A percentile compares a stretch with the other conserved stretches of the same genome.
Conservation (phyloP, 169 alveolate species). For the Plasmodium gaboni region DNA sequence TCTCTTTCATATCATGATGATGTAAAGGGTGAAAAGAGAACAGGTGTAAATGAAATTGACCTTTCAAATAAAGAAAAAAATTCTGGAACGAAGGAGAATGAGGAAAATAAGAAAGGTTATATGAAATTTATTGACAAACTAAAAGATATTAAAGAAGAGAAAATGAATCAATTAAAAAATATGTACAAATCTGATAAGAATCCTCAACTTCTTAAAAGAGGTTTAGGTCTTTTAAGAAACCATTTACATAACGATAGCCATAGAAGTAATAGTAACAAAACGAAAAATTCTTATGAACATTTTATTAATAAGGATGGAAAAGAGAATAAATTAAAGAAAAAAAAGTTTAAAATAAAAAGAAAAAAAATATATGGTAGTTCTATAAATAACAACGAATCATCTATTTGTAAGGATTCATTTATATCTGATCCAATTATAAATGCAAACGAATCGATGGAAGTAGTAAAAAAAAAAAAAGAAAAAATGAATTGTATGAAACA, state of each 20-base stretch:
- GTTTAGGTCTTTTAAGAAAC: conserved; percentile 35
- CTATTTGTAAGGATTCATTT: too few relatives aligned
- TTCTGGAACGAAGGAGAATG: conserved; percentile 3
- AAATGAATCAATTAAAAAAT: conserved; percentile 56
- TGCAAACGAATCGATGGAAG: too few relatives aligned
- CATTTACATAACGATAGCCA: conserved; percentile 17
- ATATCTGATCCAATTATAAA: too few relatives aligned
- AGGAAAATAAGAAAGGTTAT: conserved; percentile 9
- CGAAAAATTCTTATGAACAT: neutral
- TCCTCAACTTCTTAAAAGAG: conserved; percentile 28
- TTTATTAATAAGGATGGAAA: neutral
- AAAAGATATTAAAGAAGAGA: conserved; percentile 66
- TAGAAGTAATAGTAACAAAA: neutral
- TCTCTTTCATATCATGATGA: neutral
- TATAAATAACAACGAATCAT: neutral
- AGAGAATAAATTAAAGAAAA: neutral
- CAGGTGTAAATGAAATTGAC: neutral
- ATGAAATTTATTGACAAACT: conserved; percentile 38
- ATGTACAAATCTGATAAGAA: conserved; percentile 57
- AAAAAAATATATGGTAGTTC: neutral
- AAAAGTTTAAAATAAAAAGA: neutral
- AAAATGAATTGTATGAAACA: too few relatives aligned
- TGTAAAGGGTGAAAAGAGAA: too few relatives aligned
- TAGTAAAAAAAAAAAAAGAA: too few relatives aligned
- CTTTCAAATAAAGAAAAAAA: conserved; percentile 12